Evolutionary conservation across 1,139 yeast species (phyloP), one percentile per base, ranked within the genome.

Genomic region (Kodamaea fungicola): DNA sequence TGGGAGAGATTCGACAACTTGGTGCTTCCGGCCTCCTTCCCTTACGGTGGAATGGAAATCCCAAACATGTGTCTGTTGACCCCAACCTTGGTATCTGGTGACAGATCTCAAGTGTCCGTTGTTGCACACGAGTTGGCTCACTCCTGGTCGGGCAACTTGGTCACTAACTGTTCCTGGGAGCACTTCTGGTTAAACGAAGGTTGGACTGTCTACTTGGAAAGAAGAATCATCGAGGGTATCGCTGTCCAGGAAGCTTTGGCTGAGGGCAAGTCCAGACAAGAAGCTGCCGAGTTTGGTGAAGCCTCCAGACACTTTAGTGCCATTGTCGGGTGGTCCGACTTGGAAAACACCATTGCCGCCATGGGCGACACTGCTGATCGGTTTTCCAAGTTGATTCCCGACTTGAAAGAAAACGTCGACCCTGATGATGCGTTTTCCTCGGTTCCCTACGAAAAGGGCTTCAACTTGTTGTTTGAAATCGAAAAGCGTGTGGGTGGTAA

Each of bases 401-500:
- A 63, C 36, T 57, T 63, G 33, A 39, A 32, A 2, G 22, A 12
- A 4, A 30, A 30, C 4, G 13, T 22, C 22, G 64, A 61, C 35
- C 69, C 70, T 4, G 70, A 64, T 42, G 68, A 61, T 41, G 56
- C 63, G 9, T 64, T 59, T 40, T 64, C 70, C 2, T 49, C 54
- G 36, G 53, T 64, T 22, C 69, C 70, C 0, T 64, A 64, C 35
- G 70, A 64, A 43, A 64, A 64, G 42, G 70, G 70, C 9, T 63
- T 59, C 54, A 86, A 83, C 52, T 72, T 89, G 52, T 68, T 89
- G 45, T 86, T 78, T 62, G 76, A 78, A 49, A 68, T 89, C 38
- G 97, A 89, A 61, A 73, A 68, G 38, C 38, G 45, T 16, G 63
- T 73, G 12, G 88, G 92, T 32, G 87, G 86, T 22, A 62, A 59